Percentiles rank a stretch among this genome's conserved stretches.
Evolutionary conservation across 2,329 filamentous ascomycete species (phyloP).

Genomic region (Volutella citrinella): DNA sequence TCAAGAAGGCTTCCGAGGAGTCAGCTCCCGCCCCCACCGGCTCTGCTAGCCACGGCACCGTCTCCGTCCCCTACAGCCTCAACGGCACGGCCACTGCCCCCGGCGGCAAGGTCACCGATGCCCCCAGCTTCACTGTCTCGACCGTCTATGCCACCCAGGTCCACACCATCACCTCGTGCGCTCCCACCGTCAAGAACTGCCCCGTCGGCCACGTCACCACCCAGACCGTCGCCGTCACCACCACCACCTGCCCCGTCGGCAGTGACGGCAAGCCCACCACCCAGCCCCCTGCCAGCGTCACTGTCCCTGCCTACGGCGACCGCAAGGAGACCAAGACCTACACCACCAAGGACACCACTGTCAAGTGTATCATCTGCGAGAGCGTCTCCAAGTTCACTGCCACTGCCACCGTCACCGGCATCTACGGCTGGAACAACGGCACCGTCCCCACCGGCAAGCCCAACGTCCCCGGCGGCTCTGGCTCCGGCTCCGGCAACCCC

Average conservation of each 20-base stretch:
- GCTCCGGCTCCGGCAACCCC: not conserved
- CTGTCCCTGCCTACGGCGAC: slow-evolving; percentile 5
- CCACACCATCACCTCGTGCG: slow-evolving; percentile 1
- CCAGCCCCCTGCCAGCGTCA: slow-evolving; percentile 1
- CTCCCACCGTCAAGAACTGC: slow-evolving; percentile 1
- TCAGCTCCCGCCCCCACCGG: too few species aligned
- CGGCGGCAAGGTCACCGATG: not conserved
- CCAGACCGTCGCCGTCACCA: too few species aligned
- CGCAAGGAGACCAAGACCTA: slow-evolving; percentile 5
- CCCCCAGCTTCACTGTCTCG: not conserved
- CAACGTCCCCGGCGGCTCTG: too few species aligned
- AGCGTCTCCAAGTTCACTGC: slow-evolving; percentile 2
- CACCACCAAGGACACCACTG: slow-evolving; percentile 1
- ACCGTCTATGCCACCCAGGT: not conserved
- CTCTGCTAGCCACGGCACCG: too few species aligned
- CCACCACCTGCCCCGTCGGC: too few species aligned
- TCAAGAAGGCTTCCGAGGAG: too few species aligned
- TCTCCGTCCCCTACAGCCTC: not conserved
- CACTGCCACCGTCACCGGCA: not conserved
- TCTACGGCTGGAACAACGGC: too few species aligned
- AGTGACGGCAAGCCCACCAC: too few species aligned
- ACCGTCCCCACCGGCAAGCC: too few species aligned
- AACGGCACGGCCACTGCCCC: not conserved
- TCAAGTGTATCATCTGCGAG: slow-evolving; percentile 4
- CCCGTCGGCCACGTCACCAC: not conserved